Percentiles rank a stretch among this genome's conserved stretches.
These are phyloP conservation scores for Rhizopogon rudus DNA, from an alignment of 768 basidiomycete species.

Conservation along the genomic window DNA sequence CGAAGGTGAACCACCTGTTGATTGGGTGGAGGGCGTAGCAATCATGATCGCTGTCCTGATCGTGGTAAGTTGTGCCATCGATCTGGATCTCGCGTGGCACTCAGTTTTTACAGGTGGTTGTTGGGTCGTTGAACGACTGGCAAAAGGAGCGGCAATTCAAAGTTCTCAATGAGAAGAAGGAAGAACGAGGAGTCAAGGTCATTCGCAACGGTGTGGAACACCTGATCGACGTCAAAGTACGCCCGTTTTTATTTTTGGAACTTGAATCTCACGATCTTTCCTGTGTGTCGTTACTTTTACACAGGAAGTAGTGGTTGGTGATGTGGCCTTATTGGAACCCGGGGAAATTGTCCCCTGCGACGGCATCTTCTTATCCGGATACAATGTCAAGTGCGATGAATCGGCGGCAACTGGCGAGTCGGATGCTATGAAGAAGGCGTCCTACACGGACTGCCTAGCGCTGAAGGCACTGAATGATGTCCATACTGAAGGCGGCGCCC, in stretches of 20 bases:
- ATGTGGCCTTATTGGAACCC: conserved; percentile 87
- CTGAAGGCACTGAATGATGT: conserved; percentile 29
- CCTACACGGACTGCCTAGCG: conserved; percentile 70
- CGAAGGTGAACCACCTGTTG: conserved; percentile 66
- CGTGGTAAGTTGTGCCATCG: conserved; percentile 45
- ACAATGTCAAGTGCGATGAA: conserved; percentile 95
- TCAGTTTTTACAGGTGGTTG: conserved; percentile 53
- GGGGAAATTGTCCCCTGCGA: conserved; percentile 97
- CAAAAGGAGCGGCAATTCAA: conserved; percentile 98
- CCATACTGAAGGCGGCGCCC: conserved; percentile 16
- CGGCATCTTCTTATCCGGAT: conserved; percentile 87
- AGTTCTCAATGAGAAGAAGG: conserved; percentile 88
- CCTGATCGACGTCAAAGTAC: conserved; percentile 77
- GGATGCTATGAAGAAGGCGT: conserved; percentile 86
- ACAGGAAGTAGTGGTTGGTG: conserved; percentile 90
- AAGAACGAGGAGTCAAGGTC: conserved; percentile 86
- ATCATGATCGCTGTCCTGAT: conserved; percentile 74
- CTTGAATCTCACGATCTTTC: neutral
- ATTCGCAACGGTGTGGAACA: conserved; percentile 68
- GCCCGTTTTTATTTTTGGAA: neutral
- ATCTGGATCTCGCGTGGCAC: neutral
- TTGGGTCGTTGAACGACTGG: conserved; percentile 96
- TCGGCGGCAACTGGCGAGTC: conserved; percentile 96
- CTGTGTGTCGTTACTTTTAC: conserved; percentile 11
- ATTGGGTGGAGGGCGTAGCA: conserved; percentile 95